These are phyloP conservation scores for Pestalotiopsis sp. DNA, from an alignment of 2,329 filamentous ascomycete species.

Conservation along the genomic window DNA sequence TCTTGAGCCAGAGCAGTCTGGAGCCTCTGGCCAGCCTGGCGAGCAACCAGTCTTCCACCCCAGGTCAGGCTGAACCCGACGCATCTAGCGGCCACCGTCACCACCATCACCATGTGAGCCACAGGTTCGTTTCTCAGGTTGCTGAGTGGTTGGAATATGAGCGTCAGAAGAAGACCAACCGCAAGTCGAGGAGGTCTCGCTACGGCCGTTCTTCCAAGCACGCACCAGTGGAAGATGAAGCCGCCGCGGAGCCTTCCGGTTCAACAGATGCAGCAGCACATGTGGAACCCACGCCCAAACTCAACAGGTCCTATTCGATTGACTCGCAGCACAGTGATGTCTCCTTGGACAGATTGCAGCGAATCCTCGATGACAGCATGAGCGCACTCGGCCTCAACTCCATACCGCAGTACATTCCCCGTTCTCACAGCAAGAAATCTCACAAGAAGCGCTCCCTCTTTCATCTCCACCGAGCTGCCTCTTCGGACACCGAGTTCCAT, in stretches of 20 bases:
- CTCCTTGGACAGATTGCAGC: constrained; percentile 79
- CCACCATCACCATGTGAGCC: constrained; percentile 39
- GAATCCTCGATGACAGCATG: constrained; percentile 73
- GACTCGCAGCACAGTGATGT: constrained; percentile 69
- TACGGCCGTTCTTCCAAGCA: constrained; percentile 41
- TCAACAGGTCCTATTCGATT: constrained; percentile 54
- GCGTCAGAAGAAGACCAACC: constrained; percentile 64
- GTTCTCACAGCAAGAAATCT: constrained; percentile 44
- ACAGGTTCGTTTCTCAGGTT: constrained; percentile 73
- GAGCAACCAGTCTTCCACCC: constrained; percentile 27
- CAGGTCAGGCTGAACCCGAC: constrained; percentile 26
- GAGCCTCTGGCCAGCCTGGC: constrained; percentile 32
- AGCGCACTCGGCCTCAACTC: constrained; percentile 51
- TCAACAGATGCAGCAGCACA: constrained; percentile 9
- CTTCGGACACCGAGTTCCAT: constrained; percentile 83
- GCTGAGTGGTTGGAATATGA: constrained; percentile 84
- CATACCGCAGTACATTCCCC: constrained; percentile 46
- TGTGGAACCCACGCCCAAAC: constrained; percentile 9
- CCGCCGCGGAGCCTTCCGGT: constrained; percentile 22
- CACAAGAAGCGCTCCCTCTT: constrained; percentile 33
- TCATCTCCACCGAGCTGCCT: constrained; percentile 52
- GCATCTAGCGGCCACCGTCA: constrained; percentile 35
- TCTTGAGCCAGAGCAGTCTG: constrained; percentile 38
- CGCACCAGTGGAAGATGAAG: constrained; percentile 29
- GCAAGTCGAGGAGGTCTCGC: constrained; percentile 50